A percentile compares a stretch with the other conserved stretches of the same genome.
phyloP scores from a whole-genome alignment of 495 filamentous ascomycete species.

The Hypoxylon crocopeplum region DNA sequence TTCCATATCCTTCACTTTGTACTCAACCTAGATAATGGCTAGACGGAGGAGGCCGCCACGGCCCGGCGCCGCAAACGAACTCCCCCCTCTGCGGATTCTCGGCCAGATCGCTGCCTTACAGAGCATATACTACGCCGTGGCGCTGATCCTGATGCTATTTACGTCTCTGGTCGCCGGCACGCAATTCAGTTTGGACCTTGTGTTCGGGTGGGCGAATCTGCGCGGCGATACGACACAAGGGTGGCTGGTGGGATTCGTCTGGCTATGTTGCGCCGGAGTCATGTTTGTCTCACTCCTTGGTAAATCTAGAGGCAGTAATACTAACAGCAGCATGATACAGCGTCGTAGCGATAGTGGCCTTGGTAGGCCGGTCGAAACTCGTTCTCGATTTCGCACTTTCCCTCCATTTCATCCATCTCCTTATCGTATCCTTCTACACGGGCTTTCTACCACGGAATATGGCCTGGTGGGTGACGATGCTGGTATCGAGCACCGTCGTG shows the following conservation, averaged over 20 bases:
- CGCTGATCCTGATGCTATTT: slow-evolving; percentile 83
- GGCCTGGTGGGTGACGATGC: slow-evolving; percentile 90
- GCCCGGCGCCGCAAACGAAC: slow-evolving; percentile 79
- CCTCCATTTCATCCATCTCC: slow-evolving; percentile 83
- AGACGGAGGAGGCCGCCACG: slow-evolving; percentile 79
- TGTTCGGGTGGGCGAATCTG: slow-evolving; percentile 82
- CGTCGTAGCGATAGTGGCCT: slow-evolving; percentile 76
- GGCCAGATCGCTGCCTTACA: slow-evolving; percentile 90
- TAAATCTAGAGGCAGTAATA: neutral
- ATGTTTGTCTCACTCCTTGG: slow-evolving; percentile 63
- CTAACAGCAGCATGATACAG: slow-evolving; percentile 47
- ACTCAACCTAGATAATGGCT: slow-evolving; percentile 58
- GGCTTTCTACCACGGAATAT: slow-evolving; percentile 71
- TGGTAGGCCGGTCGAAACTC: slow-evolving; percentile 87
- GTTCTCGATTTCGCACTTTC: slow-evolving; percentile 94
- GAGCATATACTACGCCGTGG: slow-evolving; percentile 77
- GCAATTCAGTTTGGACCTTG: slow-evolving; percentile 69
- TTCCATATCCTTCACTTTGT: neutral
- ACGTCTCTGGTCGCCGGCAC: slow-evolving; percentile 82
- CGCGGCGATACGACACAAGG: slow-evolving; percentile 90
- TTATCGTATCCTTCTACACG: slow-evolving; percentile 78
- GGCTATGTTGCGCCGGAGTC: slow-evolving; percentile 79
- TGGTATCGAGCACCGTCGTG: slow-evolving; percentile 71
- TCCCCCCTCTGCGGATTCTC: slow-evolving; percentile 83
- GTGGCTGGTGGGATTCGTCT: slow-evolving; percentile 89